Evolutionary conservation across 129 eudicot genomes (phyloP), one percentile per base, ranked within the genome.

Genomic region (Chrysanthemum seticuspe): DNA sequence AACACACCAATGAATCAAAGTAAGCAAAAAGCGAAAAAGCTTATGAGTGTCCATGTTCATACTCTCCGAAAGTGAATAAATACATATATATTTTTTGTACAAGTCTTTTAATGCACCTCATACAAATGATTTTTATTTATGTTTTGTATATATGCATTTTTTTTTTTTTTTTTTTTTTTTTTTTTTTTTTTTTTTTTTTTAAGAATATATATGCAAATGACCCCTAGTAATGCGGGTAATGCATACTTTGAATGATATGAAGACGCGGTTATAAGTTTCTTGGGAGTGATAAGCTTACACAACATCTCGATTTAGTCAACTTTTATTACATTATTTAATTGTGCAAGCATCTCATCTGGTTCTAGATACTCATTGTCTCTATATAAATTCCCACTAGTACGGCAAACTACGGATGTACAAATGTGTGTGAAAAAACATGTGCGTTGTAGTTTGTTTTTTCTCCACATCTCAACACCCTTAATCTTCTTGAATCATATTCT

Each of bases 321-420:
- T 47, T 64, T 25, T 45, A 25, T 23, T 45, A 64, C 27, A 78
- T 78, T 71, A 36, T 66, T 71, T 53, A 64, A 55, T 56, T 34
- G 18, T 55, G 65, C 60, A 71, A 64, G 67, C 29, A 15, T 71
- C 64, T 63, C 63, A 21, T 63, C 44, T 31, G 55, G 36, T 34
- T 36, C 71, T 18, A 74, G 61, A 78, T 72, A 64, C 82, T 63
- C 52, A 63, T 52, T n/a, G 54, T 52, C 48, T 68, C 77, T 71
- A 78, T 78, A 71, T 40, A 78, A 64, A 27, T 48, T 66, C 62
- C 54, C 31, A 71, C 44, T 63, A 71, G 77, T 78, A 40, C 47
- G 55, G 60, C 40, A 71, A 55, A 72, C 57, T 72, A 61, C 73
- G 55, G 72, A 71, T 62, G 34, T 55, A 55, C 57, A 77, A 13